Evolutionary conservation across 2,329 filamentous ascomycete species (phyloP).

Genomic region (Aspergillus ibericus): DNA sequence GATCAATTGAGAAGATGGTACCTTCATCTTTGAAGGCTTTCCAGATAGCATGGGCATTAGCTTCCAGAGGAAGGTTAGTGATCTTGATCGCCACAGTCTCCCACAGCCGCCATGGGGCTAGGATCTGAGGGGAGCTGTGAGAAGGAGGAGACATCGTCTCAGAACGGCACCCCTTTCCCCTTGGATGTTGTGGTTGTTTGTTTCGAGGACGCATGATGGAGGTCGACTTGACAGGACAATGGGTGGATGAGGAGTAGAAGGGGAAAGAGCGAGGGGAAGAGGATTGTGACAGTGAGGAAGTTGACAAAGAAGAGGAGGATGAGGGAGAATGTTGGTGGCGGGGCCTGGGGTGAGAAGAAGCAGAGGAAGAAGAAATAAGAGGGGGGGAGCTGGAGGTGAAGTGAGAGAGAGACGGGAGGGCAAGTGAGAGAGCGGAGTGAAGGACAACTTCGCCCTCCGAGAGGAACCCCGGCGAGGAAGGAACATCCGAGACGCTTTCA

Average conservation of each 20-base stretch:
- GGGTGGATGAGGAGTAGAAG: neutral
- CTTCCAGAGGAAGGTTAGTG: constrained; percentile 33
- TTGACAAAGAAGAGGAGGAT: neutral
- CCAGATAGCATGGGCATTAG: constrained; percentile 48
- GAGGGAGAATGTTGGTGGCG: neutral
- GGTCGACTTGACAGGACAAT: neutral
- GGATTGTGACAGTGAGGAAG: neutral
- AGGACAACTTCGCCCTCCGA: too few relatives aligned
- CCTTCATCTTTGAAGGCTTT: constrained; percentile 55
- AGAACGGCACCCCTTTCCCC: neutral
- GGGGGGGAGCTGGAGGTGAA: neutral
- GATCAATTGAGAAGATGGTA: constrained; percentile 57
- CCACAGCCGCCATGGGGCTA: constrained; percentile 40
- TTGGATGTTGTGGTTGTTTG: neutral
- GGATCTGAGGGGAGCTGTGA: constrained; percentile 1
- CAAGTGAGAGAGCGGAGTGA: neutral
- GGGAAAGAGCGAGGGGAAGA: constrained; percentile 4
- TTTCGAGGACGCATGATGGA: neutral
- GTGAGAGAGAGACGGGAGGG: neutral
- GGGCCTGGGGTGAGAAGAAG: neutral
- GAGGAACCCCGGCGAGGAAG: neutral
- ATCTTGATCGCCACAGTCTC: constrained; percentile 41
- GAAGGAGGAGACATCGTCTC: neutral
- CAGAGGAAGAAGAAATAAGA: neutral
- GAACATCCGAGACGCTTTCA: neutral